These are phyloP conservation scores for Phialophora verrucosa DNA, from an alignment of 2,329 filamentous ascomycete genomes.

Conservation along the genomic window DNA sequence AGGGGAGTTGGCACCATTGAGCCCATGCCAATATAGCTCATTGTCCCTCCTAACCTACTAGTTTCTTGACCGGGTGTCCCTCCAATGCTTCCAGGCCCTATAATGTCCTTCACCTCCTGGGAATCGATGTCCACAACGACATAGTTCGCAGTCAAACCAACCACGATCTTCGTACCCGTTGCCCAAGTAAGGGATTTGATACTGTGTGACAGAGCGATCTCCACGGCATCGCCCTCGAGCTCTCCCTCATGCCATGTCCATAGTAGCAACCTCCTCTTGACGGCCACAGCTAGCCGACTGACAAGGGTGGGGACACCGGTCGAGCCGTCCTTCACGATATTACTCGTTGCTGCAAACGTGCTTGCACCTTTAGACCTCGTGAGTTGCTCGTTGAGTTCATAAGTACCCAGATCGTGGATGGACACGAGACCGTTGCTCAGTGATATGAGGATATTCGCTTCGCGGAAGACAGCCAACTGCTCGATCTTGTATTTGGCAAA, in stretches of 20 bases:
- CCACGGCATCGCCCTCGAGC: constrained; percentile 72
- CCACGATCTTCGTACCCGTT: constrained; percentile 82
- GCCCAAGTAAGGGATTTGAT: constrained; percentile 93
- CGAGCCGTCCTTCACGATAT: constrained; percentile 86
- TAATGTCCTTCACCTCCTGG: constrained; percentile 76
- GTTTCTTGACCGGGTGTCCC: constrained; percentile 68
- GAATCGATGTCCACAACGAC: constrained; percentile 83
- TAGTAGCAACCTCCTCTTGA: constrained; percentile 85
- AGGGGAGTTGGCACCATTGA: constrained; percentile 90
- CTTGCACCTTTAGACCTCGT: constrained; percentile 84
- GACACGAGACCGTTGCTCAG: constrained; percentile 89
- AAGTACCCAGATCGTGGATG: constrained; percentile 85
- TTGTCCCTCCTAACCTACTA: constrained; percentile 81
- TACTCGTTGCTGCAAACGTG: constrained; percentile 90
- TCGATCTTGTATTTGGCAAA: constrained; percentile 90
- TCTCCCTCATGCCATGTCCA: constrained; percentile 99
- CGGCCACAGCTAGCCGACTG: constrained; percentile 85
- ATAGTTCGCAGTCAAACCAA: constrained; percentile 89
- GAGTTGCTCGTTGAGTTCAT: constrained; percentile 79
- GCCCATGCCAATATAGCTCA: constrained; percentile 96
- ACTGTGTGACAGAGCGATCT: constrained; percentile 79
- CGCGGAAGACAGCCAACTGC: constrained; percentile 93
- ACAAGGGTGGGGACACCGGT: constrained; percentile 93
- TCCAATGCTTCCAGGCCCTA: constrained; percentile 74
- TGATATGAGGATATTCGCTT: constrained; percentile 88